Percentiles rank a stretch among this genome's conserved stretches.
phyloP scores from a whole-genome alignment of 352 stramenopile genomes.

The Aphanomyces cochlioides region DNA sequence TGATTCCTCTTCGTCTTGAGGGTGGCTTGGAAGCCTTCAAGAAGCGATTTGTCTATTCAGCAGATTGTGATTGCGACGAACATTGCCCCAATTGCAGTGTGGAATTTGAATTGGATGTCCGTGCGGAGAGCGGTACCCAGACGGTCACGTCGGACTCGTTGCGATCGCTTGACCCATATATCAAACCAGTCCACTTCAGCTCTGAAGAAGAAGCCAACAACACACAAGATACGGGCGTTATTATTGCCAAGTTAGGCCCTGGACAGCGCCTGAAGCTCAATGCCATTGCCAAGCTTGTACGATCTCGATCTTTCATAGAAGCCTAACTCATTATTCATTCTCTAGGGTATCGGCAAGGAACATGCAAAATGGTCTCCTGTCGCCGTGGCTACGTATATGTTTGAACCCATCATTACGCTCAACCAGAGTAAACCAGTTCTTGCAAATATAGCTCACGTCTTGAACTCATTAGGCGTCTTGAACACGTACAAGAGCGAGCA shows the following conservation, averaged over 20 bases:
- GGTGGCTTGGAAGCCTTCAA: constrained; percentile 84
- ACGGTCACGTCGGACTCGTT: constrained; percentile 75
- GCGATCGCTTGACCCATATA: constrained; percentile 82
- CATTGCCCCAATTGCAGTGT: constrained; percentile 96
- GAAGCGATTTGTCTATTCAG: constrained; percentile 87
- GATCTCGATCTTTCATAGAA: background rate
- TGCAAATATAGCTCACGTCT: background rate
- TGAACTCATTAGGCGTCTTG: constrained; percentile 68
- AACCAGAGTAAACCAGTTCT: constrained; percentile 48
- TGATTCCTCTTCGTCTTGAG: constrained; percentile 94
- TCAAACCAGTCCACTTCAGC: constrained; percentile 79
- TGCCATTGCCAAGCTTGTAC: constrained; percentile 88
- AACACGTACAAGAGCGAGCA: constrained; percentile 92
- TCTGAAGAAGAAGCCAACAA: constrained; percentile 89
- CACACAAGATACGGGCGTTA: constrained; percentile 93
- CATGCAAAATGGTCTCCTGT: constrained; percentile 97
- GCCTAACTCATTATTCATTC: too few species aligned
- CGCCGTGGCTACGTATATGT: constrained; percentile 92
- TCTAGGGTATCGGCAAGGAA: constrained; percentile 94
- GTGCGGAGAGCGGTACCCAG: constrained; percentile 60
- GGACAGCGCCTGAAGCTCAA: constrained; percentile 94
- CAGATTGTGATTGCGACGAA: constrained; percentile 92
- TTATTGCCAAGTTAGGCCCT: constrained; percentile 95
- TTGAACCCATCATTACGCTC: constrained; percentile 86
- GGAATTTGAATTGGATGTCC: constrained; percentile 95